A percentile compares a stretch with the other conserved stretches of the same genome.
These are phyloP conservation scores for Cystoisospora suis DNA, from an alignment of 169 alveolate species.

Conservation along the genomic window DNA sequence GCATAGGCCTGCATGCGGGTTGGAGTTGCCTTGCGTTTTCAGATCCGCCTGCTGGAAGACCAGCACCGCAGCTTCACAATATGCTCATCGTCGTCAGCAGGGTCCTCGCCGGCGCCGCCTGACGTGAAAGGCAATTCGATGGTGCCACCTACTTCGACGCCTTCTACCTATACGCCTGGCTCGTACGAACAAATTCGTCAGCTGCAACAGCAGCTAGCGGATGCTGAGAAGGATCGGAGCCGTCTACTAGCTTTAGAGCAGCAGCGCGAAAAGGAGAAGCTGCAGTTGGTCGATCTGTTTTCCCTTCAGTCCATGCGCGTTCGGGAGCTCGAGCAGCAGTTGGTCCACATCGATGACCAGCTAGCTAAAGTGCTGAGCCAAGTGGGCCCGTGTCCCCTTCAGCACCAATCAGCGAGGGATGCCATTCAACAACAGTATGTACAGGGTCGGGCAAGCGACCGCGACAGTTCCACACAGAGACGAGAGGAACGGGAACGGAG, in stretches of 20 bases:
- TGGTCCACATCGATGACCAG: conserved; percentile 16
- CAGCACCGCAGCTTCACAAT: conserved; percentile 14
- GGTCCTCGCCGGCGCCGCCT: not conserved
- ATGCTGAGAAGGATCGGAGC: not conserved
- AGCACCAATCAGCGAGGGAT: too few relatives aligned
- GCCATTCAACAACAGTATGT: too few relatives aligned
- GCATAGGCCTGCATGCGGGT: too few relatives aligned
- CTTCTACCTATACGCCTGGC: too few relatives aligned
- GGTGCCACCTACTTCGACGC: not conserved
- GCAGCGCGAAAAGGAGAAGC: conserved; percentile 27
- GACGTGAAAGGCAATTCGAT: too few relatives aligned
- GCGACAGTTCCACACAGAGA: too few relatives aligned
- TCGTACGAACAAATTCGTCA: not conserved
- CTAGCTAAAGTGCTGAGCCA: not conserved
- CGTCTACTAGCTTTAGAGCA: not conserved
- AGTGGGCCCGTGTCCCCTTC: not conserved
- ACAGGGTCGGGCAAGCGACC: too few relatives aligned
- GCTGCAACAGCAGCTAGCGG: not conserved
- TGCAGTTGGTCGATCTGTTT: conserved; percentile 9
- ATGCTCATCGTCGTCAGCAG: conserved; percentile 2
- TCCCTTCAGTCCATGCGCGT: conserved; percentile 20
- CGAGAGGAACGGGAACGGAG: too few relatives aligned
- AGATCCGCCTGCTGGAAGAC: conserved; percentile 7
- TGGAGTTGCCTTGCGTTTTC: not conserved
- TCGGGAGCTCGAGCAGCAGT: conserved; percentile 32